A percentile compares a stretch with the other conserved stretches of the same genome.
phyloP scores from a whole-genome alignment of 768 basidiomycete genomes.

The Galerina sulciceps region DNA sequence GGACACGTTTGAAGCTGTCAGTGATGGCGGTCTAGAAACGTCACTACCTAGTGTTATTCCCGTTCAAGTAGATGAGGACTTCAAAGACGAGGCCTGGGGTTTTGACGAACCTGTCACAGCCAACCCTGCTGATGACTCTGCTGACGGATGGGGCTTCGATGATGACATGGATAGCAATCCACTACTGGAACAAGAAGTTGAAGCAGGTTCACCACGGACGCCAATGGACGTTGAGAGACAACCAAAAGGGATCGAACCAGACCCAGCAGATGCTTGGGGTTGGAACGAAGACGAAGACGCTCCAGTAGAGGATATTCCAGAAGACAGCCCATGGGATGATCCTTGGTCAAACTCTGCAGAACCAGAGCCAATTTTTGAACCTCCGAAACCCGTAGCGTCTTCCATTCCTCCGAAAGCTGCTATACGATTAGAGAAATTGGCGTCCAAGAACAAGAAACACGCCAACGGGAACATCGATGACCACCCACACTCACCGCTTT shows the following conservation, averaged over 20 bases:
- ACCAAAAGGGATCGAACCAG: conserved; percentile 36
- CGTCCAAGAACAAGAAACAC: conserved; percentile 56
- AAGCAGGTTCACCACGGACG: conserved; percentile 27
- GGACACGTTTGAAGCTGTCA: conserved; percentile 46
- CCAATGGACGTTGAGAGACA: conserved; percentile 7
- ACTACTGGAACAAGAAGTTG: conserved; percentile 28
- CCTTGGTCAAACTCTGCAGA: conserved; percentile 63
- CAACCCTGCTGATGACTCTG: conserved; percentile 28
- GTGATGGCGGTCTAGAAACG: conserved; percentile 34
- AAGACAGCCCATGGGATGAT: conserved; percentile 65
- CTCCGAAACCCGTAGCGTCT: conserved; percentile 30
- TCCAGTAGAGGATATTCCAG: conserved; percentile 34
- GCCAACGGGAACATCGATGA: conserved; percentile 29
- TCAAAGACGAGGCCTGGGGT: conserved; percentile 40
- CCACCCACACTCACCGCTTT: conserved; percentile 20
- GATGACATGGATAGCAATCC: conserved; percentile 5
- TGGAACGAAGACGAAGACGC: conserved; percentile 65
- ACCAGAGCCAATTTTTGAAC: conserved; percentile 26
- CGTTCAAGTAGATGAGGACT: conserved; percentile 36
- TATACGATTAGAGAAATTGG: conserved; percentile 55
- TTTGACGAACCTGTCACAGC: conserved; percentile 31
- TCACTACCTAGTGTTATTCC: conserved; percentile 33
- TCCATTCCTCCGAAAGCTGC: conserved; percentile 53
- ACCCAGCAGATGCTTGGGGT: conserved; percentile 73
- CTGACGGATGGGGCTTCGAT: conserved; percentile 33